Evolutionary conservation across 2,329 filamentous ascomycete genomes (phyloP), one percentile per base, ranked within the genome.

Genomic region (Colletotrichum chlorophyti): DNA sequence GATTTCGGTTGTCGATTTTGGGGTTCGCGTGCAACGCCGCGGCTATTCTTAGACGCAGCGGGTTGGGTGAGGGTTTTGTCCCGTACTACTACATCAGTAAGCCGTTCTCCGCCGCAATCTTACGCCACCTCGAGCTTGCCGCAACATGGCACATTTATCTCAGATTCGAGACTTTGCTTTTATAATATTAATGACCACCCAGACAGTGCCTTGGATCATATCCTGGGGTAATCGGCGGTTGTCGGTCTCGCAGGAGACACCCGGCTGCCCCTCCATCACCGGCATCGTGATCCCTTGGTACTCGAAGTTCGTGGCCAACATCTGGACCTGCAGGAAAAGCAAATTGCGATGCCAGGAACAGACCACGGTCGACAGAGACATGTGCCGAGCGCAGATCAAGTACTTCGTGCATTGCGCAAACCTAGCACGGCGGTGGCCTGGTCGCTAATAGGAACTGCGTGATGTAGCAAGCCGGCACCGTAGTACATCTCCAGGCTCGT

Each of bases 1-100:
- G 58, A 58, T 58, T 52, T 58, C 58, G 52, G 53, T 51, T 51
- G 45, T 52, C 27, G 53, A 60, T 52, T 58, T 42, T 46, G 43
- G 43, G 51, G 37, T 49, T 51, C 46, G 40, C 42, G 40, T 58
- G 58, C 57, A 45, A 35, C 48, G 46, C 10, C 53, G 34, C 58
- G 40, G 53, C 58, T 60, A 58, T 58, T 57, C 45, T 58, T 60
- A 58, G 58, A 60, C 27, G 27, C 19, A 46, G 51, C 42, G 51
- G 47, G n/a, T n/a, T n/a, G n/a, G n/a, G n/a, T 42, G 43, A 49
- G 37, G 19, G 14, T 29, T 29, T 46, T 47, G 53, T 35, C 23
- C 5, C n/a, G 17, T 34, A 10, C 29, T 10, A 12, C 4, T 15
- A 12, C 52, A 21, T 50, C 26, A 17, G 34, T 35, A 60, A 60